Percentiles rank a stretch among this genome's conserved stretches.
These are phyloP conservation scores for Hymenoscyphus repandus DNA, from an alignment of 2,329 filamentous ascomycete species.

Conservation along the genomic window DNA sequence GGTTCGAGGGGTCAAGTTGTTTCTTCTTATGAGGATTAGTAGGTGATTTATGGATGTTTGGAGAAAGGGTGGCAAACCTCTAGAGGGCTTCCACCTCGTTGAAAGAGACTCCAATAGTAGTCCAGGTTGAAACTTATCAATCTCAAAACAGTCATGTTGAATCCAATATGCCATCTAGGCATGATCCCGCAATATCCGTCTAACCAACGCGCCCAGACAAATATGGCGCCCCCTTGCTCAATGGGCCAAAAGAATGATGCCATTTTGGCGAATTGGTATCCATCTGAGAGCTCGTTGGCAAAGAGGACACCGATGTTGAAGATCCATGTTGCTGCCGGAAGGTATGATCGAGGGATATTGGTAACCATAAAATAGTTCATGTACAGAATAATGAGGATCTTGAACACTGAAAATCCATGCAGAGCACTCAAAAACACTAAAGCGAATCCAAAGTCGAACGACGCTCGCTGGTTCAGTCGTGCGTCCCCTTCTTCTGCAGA, in stretches of 20 bases:
- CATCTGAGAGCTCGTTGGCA: constrained; percentile 76
- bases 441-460: constrained; percentile 81
- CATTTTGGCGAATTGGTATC: constrained; percentile 68
- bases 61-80: constrained; percentile 62
- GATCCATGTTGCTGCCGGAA: constrained; percentile 76
- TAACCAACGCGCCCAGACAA: constrained; percentile 60
- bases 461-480: constrained; percentile 62
- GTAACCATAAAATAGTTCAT: constrained; percentile 79
- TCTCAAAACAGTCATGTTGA: constrained; percentile 90
- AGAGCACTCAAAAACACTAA: constrained; percentile 71
- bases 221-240: constrained; percentile 8
- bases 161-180: constrained; percentile 90
- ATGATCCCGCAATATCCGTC: constrained; percentile 82
- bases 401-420: constrained; percentile 80
- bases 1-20: constrained; percentile 78
- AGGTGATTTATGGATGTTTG: not conserved
- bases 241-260: constrained; percentile 44
- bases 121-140: constrained; percentile 97
- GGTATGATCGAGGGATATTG: constrained; percentile 59
- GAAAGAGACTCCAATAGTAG: constrained; percentile 84
- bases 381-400: constrained; percentile 74
- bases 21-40: constrained; percentile 89
- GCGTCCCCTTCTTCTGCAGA: constrained; percentile 43
- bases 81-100: constrained; percentile 57
- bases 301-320: constrained; percentile 87